Percentiles rank a stretch among this genome's conserved stretches.
Evolutionary conservation across 352 stramenopile species (phyloP).

Genomic region (Albugo laibachii): DNA sequence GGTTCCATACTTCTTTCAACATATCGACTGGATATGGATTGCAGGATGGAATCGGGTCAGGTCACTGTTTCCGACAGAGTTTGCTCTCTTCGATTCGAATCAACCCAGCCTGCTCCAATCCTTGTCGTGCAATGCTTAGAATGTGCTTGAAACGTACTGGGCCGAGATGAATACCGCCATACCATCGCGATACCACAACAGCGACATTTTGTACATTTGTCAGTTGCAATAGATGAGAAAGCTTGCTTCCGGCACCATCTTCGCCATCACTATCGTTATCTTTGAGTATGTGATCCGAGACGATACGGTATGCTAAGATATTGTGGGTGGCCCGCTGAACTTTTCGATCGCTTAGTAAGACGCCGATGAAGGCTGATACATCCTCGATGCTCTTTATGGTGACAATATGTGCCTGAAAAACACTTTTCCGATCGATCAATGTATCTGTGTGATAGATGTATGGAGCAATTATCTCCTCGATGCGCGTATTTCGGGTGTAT

Average conservation of each 20-base stretch:
- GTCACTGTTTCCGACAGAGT: too few relatives aligned
- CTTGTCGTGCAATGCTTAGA: slow-evolving; percentile 39
- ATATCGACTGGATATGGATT: too few relatives aligned
- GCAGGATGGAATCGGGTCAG: too few relatives aligned
- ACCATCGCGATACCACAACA: slow-evolving; percentile 73
- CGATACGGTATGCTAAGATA: slow-evolving; percentile 75
- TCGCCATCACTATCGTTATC: slow-evolving; percentile 80
- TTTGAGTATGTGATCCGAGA: slow-evolving; percentile 43
- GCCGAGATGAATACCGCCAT: slow-evolving; percentile 58
- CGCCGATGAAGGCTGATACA: slow-evolving; percentile 53
- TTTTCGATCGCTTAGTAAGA: slow-evolving; percentile 66
- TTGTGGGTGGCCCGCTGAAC: slow-evolving; percentile 73
- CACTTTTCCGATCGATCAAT: slow-evolving; percentile 68
- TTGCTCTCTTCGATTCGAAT: slow-evolving; percentile 4
- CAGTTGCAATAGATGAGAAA: slow-evolving; percentile 66
- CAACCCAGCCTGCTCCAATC: slow-evolving; percentile 54
- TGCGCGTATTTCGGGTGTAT: slow-evolving; percentile 25
- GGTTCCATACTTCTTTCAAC: too few relatives aligned
- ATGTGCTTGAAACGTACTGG: slow-evolving; percentile 81
- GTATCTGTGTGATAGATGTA: slow-evolving; percentile 46
- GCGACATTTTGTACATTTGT: slow-evolving; percentile 61
- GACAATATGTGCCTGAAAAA: slow-evolving; percentile 55
- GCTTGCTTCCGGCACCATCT: slow-evolving; percentile 54
- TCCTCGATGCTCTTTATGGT: slow-evolving; percentile 42
- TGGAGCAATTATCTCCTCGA: slow-evolving; percentile 24